Evolutionary conservation across 2,329 filamentous ascomycete species (phyloP).

Genomic region (Endocalyx cinctus): DNA sequence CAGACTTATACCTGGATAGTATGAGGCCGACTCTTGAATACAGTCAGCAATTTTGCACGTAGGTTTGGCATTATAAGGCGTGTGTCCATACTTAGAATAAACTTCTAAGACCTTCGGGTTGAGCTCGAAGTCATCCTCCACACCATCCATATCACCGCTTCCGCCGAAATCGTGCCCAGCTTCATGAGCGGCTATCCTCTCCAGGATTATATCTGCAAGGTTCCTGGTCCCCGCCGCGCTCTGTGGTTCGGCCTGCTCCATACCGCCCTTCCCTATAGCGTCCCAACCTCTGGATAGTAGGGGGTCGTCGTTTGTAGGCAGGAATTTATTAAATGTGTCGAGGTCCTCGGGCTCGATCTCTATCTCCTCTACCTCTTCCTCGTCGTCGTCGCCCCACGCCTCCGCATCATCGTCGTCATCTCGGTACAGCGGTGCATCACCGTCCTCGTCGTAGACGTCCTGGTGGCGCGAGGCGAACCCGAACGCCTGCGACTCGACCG

Average conservation of each 20-base stretch:
- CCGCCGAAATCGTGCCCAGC: constrained; percentile 51
- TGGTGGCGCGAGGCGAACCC: constrained; percentile 74
- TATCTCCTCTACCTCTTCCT: constrained; percentile 62
- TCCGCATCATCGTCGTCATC: no score
- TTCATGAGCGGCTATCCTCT: constrained; percentile 92
- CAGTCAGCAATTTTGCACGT: no score
- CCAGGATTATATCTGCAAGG: constrained; percentile 85
- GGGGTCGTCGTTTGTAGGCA: constrained; percentile 67
- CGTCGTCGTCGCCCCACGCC: constrained; percentile 74
- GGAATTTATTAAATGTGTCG: constrained; percentile 86
- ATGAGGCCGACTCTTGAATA: constrained; percentile 76
- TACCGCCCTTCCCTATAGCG: constrained; percentile 38
- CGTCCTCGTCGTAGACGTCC: constrained; percentile 51
- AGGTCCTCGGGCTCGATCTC: constrained; percentile 88
- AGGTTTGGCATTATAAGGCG: no score
- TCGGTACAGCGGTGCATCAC: constrained; percentile 42
- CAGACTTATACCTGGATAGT: constrained; percentile 87
- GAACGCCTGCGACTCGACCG: constrained; percentile 59
- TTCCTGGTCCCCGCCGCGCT: constrained; percentile 63
- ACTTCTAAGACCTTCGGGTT: constrained; percentile 91
- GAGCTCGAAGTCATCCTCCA: constrained; percentile 79
- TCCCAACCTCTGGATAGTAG: constrained; percentile 64
- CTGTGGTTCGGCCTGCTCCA: constrained; percentile 24
- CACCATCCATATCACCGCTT: constrained; percentile 47
- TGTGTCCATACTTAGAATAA: constrained; percentile 78